These are phyloP conservation scores for Aspergillus fumigatiaffinis DNA, from an alignment of 2,329 filamentous ascomycete genomes.

Conservation along the genomic window DNA sequence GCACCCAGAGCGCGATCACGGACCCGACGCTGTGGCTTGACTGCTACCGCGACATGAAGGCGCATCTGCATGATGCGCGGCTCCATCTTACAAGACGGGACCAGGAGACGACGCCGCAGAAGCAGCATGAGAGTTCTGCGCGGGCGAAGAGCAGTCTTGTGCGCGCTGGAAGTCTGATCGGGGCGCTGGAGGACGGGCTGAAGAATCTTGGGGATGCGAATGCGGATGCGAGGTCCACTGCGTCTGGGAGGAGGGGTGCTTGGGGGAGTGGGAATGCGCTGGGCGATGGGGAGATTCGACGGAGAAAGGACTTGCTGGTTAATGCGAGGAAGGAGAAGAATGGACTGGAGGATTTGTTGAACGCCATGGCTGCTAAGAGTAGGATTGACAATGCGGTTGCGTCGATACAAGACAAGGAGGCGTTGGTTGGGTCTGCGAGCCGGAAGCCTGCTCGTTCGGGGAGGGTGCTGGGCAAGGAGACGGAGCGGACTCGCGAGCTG, in stretches of 20 bases:
- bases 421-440: conserved; percentile 33
- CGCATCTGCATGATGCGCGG: conserved; percentile 57
- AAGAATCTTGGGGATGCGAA: conserved; percentile 33
- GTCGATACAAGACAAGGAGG: conserved; percentile 44
- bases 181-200: conserved; percentile 55
- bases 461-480: conserved; percentile 53
- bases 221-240: conserved; percentile 23
- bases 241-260: conserved; percentile 24
- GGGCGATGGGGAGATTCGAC: conserved; percentile 58
- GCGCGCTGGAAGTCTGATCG: conserved; percentile 52
- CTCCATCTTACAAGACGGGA: conserved; percentile 58
- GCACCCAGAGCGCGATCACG: conserved; percentile 33
- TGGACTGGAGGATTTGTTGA: conserved; percentile 57
- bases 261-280: conserved; percentile 36
- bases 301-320: conserved; percentile 55
- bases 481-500: conserved; percentile 57
- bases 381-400: conserved; percentile 45
- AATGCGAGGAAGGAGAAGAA: conserved; percentile 59
- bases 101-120: conserved; percentile 54
- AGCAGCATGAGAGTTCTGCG: conserved; percentile 60
- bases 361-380: conserved; percentile 53
- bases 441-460: conserved; percentile 40
- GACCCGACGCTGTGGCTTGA: conserved; percentile 61
- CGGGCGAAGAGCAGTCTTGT: conserved; percentile 59
- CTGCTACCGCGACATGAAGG: conserved; percentile 57